phyloP scores from a whole-genome alignment of 306 rosid species.

The Inga oerstediana region DNA sequence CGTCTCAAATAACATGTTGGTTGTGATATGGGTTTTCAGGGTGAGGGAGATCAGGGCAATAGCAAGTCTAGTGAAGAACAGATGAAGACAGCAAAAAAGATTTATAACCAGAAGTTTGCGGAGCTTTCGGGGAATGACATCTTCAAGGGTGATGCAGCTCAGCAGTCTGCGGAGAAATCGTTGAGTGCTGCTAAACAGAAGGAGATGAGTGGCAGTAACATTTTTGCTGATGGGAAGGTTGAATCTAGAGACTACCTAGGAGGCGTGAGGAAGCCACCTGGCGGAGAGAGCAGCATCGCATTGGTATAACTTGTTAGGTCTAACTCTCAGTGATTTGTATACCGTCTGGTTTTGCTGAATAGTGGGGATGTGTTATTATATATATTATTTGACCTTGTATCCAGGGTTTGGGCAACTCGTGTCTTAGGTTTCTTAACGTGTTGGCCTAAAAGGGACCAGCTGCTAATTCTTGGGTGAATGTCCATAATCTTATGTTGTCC shows the following conservation, averaged over 20 bases:
- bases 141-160: conserved; percentile 80
- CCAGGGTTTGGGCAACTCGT: conserved; percentile 72
- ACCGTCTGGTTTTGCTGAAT: conserved; percentile 57
- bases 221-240: conserved; percentile 96
- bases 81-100: conserved; percentile 85
- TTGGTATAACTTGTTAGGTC: conserved; percentile 83
- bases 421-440: conserved; percentile 68
- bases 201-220: conserved; percentile 93
- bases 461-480: conserved; percentile 82
- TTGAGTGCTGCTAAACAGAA: conserved; percentile 83
- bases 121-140: conserved; percentile 89
- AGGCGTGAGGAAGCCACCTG: conserved; percentile 98
- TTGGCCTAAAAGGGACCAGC: conserved; percentile 63
- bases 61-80: conserved; percentile 52
- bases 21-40: conserved; percentile 33
- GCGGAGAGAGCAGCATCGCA: conserved; percentile 99
- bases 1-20: background rate
- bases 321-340: conserved; percentile 60
- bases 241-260: conserved; percentile 94
- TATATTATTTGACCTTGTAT: conserved; percentile 74
- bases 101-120: conserved; percentile 68
- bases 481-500: conserved; percentile 60
- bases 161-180: conserved; percentile 79
- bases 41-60: conserved; percentile 45
- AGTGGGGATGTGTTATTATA: conserved; percentile 68